These are phyloP conservation scores for Penicillium sp. DNA, from an alignment of 2,329 filamentous ascomycete species.

Conservation along the genomic window DNA sequence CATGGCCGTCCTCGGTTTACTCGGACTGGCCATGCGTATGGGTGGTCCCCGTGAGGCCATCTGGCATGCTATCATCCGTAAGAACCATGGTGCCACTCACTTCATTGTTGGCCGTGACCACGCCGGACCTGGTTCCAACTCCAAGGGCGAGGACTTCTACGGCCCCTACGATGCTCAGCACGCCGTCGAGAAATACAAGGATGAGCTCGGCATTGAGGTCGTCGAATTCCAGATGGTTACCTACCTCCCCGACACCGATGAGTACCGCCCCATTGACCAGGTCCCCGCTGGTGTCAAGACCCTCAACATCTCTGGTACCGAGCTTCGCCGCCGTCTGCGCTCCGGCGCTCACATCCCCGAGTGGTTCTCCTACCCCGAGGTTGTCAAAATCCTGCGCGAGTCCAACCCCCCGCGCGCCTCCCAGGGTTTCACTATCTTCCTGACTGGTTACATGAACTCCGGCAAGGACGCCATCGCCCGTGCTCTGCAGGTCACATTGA, in stretches of 20 bases:
- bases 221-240: conserved; percentile 99
- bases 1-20: conserved; percentile 93
- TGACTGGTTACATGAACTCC: conserved; percentile 93
- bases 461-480: conserved; percentile 97
- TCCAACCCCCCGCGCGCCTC: conserved; percentile 86
- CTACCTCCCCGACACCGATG: conserved; percentile 93
- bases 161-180: conserved; percentile 97
- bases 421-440: conserved; percentile 97
- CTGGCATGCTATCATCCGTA: conserved; percentile 99
- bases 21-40: conserved; percentile 98
- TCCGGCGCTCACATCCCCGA: conserved; percentile 94
- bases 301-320: conserved; percentile 80
- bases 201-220: conserved; percentile 97
- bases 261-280: conserved; percentile 92
- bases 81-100: conserved; percentile 98
- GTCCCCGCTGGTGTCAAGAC: conserved; percentile 81
- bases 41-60: conserved; percentile 96
- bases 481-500: conserved; percentile 92
- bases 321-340: conserved; percentile 86
- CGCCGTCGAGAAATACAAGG: conserved; percentile 91
- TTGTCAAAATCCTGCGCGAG: conserved; percentile 92
- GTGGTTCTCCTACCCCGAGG: conserved; percentile 99
- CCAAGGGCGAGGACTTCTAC: conserved; percentile 94
- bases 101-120: conserved; percentile 99
- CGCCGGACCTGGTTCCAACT: conserved; percentile 97